Base-by-base conservation (phyloP, 108 stramenopile species). In the Conticribra guillardii region DNA sequence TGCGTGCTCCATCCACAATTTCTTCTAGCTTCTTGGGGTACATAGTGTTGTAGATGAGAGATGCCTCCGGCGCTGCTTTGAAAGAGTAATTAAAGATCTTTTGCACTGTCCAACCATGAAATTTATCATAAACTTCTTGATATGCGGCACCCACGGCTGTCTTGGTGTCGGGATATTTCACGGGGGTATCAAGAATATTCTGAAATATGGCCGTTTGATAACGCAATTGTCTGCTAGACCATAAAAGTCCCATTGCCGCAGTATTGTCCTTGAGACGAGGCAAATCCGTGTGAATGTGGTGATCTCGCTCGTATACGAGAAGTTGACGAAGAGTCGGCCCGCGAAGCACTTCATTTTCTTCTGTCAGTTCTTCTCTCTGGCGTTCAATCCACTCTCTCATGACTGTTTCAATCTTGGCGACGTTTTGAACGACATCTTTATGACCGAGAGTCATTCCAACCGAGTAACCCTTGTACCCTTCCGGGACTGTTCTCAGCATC, bases 351-450 rank as follows among this genome's bases (percentile, higher is more conserved):
- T 53, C 67, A 18, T 53, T 34, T 49, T 53, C 53, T 30, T 29
- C 55, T 49, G 56, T 34, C 54, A 48, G 27, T 33, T 31, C 28
- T 62, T 22, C 19, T 21, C 46, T 48, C 60, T 63, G 54, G 15
- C 32, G 24, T 49, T 79, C 77, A 47, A 86, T 69, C 63, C 64
- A 88, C 24, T 74, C 60, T 33, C 84, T 82, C 27, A 81, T 76
- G 17, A 84, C 90, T n/a, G 60, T 49, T 50, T 88, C 85, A 48
- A 91, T 85, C 74, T 89, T 91, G 18, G 69, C 87, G 47, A 91
- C 67, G 64, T 91, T 91, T 62, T 87, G 82, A 11, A 91, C 81
- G 54, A 91, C 79, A 66, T 91, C 90, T 45, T 91, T 88, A 7
- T 84, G 77, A 0, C 90, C 90, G 16, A 91, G 62, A 37, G 51